Percentiles rank a stretch among this genome's conserved stretches.
phyloP scores from a whole-genome alignment of 1,284 basidiomycete genomes.

The Wolfiporia cocos region DNA sequence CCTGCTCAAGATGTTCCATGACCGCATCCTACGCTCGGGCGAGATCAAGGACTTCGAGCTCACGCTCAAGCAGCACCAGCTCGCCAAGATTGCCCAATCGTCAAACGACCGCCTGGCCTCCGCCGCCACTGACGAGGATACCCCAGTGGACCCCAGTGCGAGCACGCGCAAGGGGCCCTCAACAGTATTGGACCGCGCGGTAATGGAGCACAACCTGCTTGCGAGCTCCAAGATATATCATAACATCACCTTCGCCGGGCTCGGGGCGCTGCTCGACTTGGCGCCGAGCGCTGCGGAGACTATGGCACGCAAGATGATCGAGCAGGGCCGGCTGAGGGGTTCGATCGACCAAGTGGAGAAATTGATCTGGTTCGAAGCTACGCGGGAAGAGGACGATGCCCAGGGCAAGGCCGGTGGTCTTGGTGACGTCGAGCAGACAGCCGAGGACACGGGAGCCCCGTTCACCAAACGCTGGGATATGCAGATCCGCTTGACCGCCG shows the following conservation, averaged over 20 bases:
- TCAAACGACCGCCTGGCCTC: constrained; percentile 73
- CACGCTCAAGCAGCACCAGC: constrained; percentile 87
- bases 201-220: constrained; percentile 97
- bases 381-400: constrained; percentile 78
- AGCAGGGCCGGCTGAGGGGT: constrained; percentile 86
- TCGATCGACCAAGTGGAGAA: constrained; percentile 93
- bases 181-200: constrained; percentile 94
- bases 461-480: constrained; percentile 91
- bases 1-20: constrained; percentile 95
- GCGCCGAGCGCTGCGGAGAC: constrained; percentile 87
- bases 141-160: constrained; percentile 38
- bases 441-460: constrained; percentile 82
- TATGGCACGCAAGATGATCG: constrained; percentile 95
- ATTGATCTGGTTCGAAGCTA: constrained; percentile 86
- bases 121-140: constrained; percentile 47
- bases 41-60: constrained; percentile 90
- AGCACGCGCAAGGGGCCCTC: constrained; percentile 83
- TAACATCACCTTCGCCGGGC: constrained; percentile 87
- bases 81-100: constrained; percentile 82
- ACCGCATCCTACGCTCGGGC: constrained; percentile 86
- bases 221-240: constrained; percentile 94
- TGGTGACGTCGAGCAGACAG: constrained; percentile 77
- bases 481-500: constrained; percentile 80
- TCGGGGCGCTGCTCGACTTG: constrained; percentile 81
- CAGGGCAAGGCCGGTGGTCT: constrained; percentile 90